Conservation (phyloP, 202 grass and related monocot genomes). For the Carex arenaria region DNA sequence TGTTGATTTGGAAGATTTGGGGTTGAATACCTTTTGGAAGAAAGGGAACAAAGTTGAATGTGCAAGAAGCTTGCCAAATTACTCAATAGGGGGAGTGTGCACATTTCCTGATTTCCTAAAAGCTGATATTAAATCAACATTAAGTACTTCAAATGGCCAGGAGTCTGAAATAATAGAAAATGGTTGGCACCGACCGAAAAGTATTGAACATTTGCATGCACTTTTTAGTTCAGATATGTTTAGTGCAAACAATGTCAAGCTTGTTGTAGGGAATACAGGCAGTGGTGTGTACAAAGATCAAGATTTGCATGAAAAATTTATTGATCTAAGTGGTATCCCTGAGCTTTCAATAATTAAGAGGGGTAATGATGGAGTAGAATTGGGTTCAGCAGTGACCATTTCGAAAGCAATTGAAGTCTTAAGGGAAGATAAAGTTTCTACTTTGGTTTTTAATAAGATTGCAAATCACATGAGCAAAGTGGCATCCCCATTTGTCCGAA, state of each 20-base stretch:
- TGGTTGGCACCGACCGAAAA: constrained; percentile 53
- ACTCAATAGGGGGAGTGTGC: constrained; percentile 20
- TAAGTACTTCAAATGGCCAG: background rate
- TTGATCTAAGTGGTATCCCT: constrained; percentile 56
- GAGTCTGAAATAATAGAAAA: background rate
- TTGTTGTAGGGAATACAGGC: constrained; percentile 66
- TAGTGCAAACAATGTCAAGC: constrained; percentile 31
- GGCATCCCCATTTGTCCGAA: constrained; percentile 62
- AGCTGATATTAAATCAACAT: constrained; percentile 41
- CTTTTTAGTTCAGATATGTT: constrained; percentile 34
- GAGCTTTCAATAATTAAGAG: constrained; percentile 49
- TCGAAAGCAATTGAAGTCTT: constrained; percentile 54
- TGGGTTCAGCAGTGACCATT: constrained; percentile 58
- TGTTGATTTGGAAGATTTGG: constrained; percentile 69
- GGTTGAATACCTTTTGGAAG: constrained; percentile 61
- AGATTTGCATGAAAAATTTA: constrained; percentile 50
- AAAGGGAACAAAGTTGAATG: constrained; percentile 22
- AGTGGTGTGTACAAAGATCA: constrained; percentile 71
- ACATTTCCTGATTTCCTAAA: constrained; percentile 64
- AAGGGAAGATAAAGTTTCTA: constrained; percentile 24
- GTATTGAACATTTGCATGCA: constrained; percentile 36
- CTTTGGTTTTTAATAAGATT: constrained; percentile 43
- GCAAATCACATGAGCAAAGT: constrained; percentile 65
- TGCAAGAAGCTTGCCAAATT: constrained; percentile 34
- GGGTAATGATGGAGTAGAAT: constrained; percentile 49